Percentiles rank a stretch among this genome's conserved stretches.
Evolutionary conservation across 768 basidiomycete species (phyloP).

Genomic region (Ramaria sp.): DNA sequence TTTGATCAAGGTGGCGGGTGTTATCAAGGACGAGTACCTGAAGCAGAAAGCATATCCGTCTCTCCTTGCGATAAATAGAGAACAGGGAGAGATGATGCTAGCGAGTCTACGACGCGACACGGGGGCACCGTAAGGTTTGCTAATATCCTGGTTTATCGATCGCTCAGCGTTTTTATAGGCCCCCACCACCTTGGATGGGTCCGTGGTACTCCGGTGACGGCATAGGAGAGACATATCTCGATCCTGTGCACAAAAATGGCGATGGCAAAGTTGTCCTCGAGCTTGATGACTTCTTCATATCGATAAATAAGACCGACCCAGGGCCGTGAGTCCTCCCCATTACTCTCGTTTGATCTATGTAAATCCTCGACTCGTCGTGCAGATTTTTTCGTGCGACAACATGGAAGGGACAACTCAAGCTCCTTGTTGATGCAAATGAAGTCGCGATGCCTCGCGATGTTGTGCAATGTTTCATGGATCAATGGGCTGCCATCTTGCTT

Average conservation of each 20-base stretch:
- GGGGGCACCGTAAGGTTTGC: not conserved
- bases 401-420: conserved; percentile 16
- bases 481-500: conserved; percentile 5
- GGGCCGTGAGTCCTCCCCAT: conserved; percentile 18
- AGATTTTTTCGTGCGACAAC: conserved; percentile 20
- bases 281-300: conserved; percentile 15
- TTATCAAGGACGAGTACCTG: conserved; percentile 10
- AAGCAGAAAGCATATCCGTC: conserved; percentile 11
- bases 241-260: conserved; percentile 3
- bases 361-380: not conserved
- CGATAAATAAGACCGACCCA: conserved; percentile 18
- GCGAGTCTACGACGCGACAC: not conserved
- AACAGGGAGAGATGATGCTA: conserved; percentile 13
- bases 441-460: conserved; percentile 7
- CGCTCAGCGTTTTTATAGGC: not conserved
- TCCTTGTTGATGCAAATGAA: conserved; percentile 20
- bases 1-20: conserved; percentile 8
- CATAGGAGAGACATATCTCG: conserved; percentile 12
- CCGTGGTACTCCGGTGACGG: conserved; percentile 18
- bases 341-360: not conserved
- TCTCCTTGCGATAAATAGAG: conserved; percentile 11
- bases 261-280: conserved; percentile 8
- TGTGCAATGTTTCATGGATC: conserved; percentile 8
- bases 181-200: conserved; percentile 10
- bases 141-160: not conserved